These are phyloP conservation scores for Diaporthe caulivora DNA, from an alignment of 2,329 filamentous ascomycete species.

Conservation along the genomic window DNA sequence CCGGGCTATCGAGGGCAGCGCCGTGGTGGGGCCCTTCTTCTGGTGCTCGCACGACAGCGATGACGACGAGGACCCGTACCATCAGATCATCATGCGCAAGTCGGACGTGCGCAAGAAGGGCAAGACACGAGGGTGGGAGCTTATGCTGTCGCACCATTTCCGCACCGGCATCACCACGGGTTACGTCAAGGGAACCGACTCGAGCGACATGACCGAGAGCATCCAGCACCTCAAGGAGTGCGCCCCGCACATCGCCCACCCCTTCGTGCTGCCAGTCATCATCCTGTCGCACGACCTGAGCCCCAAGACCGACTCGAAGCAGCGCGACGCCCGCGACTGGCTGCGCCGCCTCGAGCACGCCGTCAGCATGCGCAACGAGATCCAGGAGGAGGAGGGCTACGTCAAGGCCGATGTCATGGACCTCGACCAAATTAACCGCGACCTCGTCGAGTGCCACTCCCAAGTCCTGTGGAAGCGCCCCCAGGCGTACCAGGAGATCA, in stretches of 20 bases:
- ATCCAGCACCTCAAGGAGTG: constrained; percentile 65
- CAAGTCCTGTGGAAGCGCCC: constrained; percentile 74
- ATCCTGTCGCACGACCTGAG: constrained; percentile 70
- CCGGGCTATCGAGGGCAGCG: constrained; percentile 69
- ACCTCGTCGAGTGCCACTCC: constrained; percentile 73
- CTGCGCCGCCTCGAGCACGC: constrained; percentile 71
- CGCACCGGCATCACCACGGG: constrained; percentile 68
- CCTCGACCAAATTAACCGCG: constrained; percentile 70
- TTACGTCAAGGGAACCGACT: constrained; percentile 71
- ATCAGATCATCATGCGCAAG: constrained; percentile 74
- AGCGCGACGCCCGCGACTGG: constrained; percentile 74
- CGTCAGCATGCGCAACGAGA: constrained; percentile 71
- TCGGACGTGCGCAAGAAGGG: constrained; percentile 76
- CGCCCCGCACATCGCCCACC: constrained; percentile 64
- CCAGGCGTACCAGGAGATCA: constrained; percentile 69
- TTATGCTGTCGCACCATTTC: constrained; percentile 71
- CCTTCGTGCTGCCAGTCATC: constrained; percentile 69
- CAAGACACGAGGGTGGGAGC: constrained; percentile 73
- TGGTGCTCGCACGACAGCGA: constrained; percentile 70
- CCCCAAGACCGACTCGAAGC: constrained; percentile 68
- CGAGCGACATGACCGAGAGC: constrained; percentile 64
- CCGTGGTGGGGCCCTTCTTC: constrained; percentile 73
- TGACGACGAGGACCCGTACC: constrained; percentile 64
- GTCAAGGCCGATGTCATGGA: constrained; percentile 65
- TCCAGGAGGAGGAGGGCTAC: constrained; percentile 67